Conservation (phyloP, 805 yeast genomes). For the Ogataea naganishii region DNA sequence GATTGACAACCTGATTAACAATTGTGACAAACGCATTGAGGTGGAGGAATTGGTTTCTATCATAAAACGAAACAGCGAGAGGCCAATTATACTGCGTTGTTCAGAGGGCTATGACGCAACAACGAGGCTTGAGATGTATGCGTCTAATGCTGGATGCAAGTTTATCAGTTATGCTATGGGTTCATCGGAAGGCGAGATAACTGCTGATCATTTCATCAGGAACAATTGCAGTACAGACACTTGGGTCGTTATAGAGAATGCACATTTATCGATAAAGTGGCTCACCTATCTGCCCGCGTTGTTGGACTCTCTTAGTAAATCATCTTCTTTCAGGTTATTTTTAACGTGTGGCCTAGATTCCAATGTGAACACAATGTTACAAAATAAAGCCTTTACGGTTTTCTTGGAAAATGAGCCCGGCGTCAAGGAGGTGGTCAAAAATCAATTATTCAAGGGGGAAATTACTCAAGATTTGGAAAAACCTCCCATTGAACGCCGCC, state of each 20-base stretch:
- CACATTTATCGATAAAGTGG: conserved; percentile 68
- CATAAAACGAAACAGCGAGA: too few relatives aligned
- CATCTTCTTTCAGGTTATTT: conserved; percentile 43
- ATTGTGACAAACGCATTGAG: too few relatives aligned
- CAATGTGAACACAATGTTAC: conserved; percentile 44
- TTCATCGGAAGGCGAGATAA: conserved; percentile 50
- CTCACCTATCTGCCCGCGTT: conserved; percentile 41
- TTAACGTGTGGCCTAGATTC: conserved; percentile 51
- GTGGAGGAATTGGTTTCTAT: too few relatives aligned
- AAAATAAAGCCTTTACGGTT: conserved; percentile 46
- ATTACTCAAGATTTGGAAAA: conserved; percentile 5
- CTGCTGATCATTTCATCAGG: conserved; percentile 47
- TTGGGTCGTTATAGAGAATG: conserved; percentile 77
- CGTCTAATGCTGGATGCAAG: conserved; percentile 19
- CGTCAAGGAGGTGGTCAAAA: conserved; percentile 37
- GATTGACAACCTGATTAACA: too few relatives aligned
- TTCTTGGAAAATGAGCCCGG: conserved; percentile 59
- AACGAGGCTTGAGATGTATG: conserved; percentile 36
- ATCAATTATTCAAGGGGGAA: conserved; percentile 14
- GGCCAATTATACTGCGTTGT: conserved; percentile 46
- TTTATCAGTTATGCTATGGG: conserved; percentile 61
- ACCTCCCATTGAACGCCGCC: conserved; percentile 33
- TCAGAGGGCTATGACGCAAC: conserved; percentile 64
- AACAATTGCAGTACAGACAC: conserved; percentile 37
- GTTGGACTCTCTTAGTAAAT: conserved; percentile 24